phyloP scores from a whole-genome alignment of 192 early-diverging fungal species.

The Coemansia umbellata region DNA sequence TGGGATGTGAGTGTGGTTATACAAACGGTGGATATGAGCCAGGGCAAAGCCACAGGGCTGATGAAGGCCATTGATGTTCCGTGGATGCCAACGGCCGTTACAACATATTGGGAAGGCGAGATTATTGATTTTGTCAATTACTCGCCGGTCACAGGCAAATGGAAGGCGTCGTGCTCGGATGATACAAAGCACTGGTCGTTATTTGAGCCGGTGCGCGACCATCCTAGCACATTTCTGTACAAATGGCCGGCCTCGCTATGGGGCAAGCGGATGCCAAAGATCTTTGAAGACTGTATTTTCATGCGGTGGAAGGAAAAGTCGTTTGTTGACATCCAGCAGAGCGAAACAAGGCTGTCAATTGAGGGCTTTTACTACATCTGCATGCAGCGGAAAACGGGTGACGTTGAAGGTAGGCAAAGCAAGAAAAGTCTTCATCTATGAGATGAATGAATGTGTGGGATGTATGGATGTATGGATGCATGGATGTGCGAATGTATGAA shows the following conservation, averaged over 20 bases:
- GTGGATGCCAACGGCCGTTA: constrained; percentile 43
- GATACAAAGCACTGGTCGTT: constrained; percentile 39
- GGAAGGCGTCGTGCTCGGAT: constrained; percentile 41
- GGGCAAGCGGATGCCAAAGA: constrained; percentile 46
- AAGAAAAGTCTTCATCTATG: not conserved
- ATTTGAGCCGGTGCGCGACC: constrained; percentile 19
- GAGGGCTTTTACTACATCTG: constrained; percentile 67
- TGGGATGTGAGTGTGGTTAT: constrained; percentile 42
- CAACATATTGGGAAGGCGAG: constrained; percentile 66
- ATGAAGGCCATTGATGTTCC: constrained; percentile 63
- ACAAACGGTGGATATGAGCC: constrained; percentile 38
- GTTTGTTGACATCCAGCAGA: constrained; percentile 54
- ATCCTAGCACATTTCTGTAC: constrained; percentile 31
- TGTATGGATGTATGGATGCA: not conserved
- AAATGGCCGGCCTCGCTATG: constrained; percentile 24
- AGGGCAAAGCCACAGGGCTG: constrained; percentile 39
- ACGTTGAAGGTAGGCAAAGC: constrained; percentile 49
- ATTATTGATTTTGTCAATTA: constrained; percentile 62
- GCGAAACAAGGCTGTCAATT: constrained; percentile 59
- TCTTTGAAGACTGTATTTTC: constrained; percentile 60
- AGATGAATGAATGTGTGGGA: not conserved
- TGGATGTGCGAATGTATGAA: not conserved
- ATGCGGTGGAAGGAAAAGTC: constrained; percentile 69
- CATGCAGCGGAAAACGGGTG: constrained; percentile 56
- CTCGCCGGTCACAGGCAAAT: constrained; percentile 56